Evolutionary conservation across 1,139 yeast genomes (phyloP), one percentile per base, ranked within the genome.

Genomic region (Geotrichum fermentans): DNA sequence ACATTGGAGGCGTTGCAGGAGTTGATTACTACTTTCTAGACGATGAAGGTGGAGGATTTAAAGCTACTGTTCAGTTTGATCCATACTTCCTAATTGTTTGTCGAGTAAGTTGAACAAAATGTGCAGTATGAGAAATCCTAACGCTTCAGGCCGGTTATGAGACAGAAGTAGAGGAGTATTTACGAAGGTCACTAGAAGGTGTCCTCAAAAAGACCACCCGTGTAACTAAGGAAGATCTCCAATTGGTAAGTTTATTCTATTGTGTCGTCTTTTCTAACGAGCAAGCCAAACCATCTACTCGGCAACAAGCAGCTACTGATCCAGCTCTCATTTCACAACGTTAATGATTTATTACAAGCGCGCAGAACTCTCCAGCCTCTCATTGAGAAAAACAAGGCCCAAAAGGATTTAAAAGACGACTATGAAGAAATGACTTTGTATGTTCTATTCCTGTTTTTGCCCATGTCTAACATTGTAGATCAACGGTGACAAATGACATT

Each of bases 1-100:
- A 73, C 43, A 62, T 77, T 16, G 72, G 80, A 2, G 95, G 94
- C 8, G 73, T 78, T 43, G 79, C 97, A 0, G 98, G 92, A 3
- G 97, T 92, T 3, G 97, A 92, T 61, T 89, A 85, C 66, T 94
- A 94, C 64, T 94, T 94, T 58, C 69, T 94, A n/a, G 97, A 92
- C 63, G 96, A 88, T 61, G 97, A 90, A 67, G 99, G 99, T 40
- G 98, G 97, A 2, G 80, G 87, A 34, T 94, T 94, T 72, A 92
- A 90, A 64, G 82, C 90, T 2, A 84, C 96, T 0, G 68, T 86
- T 17, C 83, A 78, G 53, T 87, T 78, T 63, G 92, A 88, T 61
- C 98, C 99, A 0, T 94, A 94, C 64, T 86, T 94, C 62, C 78
- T 83, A 49, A 69, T 94, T n/a, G 75, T 80, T 7, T 80, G 89